Conservation (phyloP, 75 land plant species). For the Azolla pinnata region DNA sequence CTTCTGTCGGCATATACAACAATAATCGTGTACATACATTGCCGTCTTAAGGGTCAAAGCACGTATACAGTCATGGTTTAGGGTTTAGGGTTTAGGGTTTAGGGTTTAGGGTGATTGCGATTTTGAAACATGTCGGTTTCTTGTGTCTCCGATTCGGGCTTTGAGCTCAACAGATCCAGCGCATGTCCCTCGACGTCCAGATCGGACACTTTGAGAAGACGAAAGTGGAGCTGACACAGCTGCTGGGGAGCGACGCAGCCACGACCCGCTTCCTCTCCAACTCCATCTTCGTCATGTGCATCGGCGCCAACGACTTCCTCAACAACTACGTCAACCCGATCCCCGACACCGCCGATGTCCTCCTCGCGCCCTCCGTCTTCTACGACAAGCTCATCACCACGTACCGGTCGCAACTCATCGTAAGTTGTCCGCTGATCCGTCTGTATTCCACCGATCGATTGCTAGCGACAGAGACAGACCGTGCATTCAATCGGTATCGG, state of each 20-base stretch:
- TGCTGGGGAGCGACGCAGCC: constrained; percentile 34
- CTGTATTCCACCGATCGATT: too few species aligned
- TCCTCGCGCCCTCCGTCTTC: constrained; percentile 25
- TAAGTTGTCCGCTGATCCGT: too few species aligned
- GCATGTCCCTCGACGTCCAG: constrained; percentile 55
- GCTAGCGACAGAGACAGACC: neutral
- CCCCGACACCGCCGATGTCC: constrained; percentile 12
- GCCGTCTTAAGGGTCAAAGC: too few species aligned
- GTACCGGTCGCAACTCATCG: constrained; percentile 35
- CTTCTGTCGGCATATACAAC: too few species aligned
- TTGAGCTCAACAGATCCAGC: constrained; percentile 38
- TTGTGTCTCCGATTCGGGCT: too few species aligned
- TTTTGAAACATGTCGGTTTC: too few species aligned
- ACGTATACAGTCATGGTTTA: too few species aligned
- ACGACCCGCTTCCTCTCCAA: constrained; percentile 13
- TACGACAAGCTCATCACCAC: constrained; percentile 24
- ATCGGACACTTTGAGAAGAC: constrained; percentile 56
- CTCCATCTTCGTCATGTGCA: constrained; percentile 45
- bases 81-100: too few species aligned
- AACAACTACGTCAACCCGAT: constrained; percentile 57
- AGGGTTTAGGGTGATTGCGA: too few species aligned
- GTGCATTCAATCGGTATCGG: neutral
- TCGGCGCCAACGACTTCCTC: constrained; percentile 88
- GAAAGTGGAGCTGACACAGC: constrained; percentile 36
- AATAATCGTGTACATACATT: too few species aligned